phyloP scores from a whole-genome alignment of 2,329 filamentous ascomycete species.

The Didymella arachidicola region DNA sequence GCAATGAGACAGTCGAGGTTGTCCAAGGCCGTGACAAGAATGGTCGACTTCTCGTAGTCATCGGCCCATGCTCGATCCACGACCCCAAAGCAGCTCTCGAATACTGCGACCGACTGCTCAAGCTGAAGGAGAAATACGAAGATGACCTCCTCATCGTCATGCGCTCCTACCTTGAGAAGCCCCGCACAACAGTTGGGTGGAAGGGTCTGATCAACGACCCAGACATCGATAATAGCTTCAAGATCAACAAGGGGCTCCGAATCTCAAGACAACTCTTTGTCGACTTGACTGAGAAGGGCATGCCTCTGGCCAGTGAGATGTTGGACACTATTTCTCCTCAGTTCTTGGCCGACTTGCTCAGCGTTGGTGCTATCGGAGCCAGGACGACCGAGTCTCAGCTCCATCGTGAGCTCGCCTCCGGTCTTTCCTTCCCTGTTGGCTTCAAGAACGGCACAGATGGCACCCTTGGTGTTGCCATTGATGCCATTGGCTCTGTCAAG shows the following conservation, averaged over 20 bases:
- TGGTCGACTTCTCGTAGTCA: slow-evolving; percentile 75
- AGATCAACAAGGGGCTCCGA: slow-evolving; percentile 97
- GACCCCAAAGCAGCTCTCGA: slow-evolving; percentile 89
- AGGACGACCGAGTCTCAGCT: slow-evolving; percentile 95
- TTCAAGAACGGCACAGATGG: slow-evolving; percentile 99
- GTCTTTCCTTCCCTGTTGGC: slow-evolving; percentile 94
- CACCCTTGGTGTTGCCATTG: slow-evolving; percentile 85
- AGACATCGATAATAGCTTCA: slow-evolving; percentile 97
- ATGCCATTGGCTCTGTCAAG: slow-evolving; percentile 90
- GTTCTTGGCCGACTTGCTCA: slow-evolving; percentile 91
- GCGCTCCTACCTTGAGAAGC: slow-evolving; percentile 98
- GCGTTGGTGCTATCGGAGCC: slow-evolving; percentile 92
- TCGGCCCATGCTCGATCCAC: slow-evolving; percentile 97
- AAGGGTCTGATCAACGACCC: slow-evolving; percentile 99
- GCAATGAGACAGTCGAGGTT: slow-evolving; percentile 67
- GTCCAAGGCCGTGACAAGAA: slow-evolving; percentile 66
- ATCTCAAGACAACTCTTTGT: slow-evolving; percentile 90
- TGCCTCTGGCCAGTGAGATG: slow-evolving; percentile 98
- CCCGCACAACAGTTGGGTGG: slow-evolving; percentile 96
- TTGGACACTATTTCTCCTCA: slow-evolving; percentile 97
- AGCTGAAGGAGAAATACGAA: slow-evolving; percentile 85
- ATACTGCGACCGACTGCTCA: slow-evolving; percentile 85
- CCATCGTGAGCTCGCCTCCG: slow-evolving; percentile 91
- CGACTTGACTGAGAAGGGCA: slow-evolving; percentile 87
- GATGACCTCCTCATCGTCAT: slow-evolving; percentile 94